Percentiles rank a stretch among this genome's conserved stretches.
These are phyloP conservation scores for Stromatinia cepivora DNA, from an alignment of 2,329 filamentous ascomycete genomes.

Conservation along the genomic window DNA sequence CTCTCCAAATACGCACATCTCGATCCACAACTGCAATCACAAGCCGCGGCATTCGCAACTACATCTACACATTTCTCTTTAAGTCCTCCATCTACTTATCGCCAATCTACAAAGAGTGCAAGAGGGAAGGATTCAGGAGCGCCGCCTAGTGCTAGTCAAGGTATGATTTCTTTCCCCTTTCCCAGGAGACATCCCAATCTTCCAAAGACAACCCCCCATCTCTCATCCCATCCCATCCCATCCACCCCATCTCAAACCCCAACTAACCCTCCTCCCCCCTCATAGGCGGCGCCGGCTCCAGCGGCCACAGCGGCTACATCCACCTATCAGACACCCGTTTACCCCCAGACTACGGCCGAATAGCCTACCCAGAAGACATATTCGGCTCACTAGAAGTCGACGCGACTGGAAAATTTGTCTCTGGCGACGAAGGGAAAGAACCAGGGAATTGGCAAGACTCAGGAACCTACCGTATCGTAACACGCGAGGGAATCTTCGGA, in stretches of 20 bases:
- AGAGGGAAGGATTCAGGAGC: conserved; percentile 11
- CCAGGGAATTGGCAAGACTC: conserved; percentile 57
- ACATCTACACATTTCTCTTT: conserved; percentile 37
- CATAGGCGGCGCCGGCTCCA: conserved; percentile 58
- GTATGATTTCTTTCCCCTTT: conserved; percentile 49
- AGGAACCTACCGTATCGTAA: conserved; percentile 63
- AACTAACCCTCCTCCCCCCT: conserved; percentile 27
- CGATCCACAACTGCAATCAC: conserved; percentile 56
- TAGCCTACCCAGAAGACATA: conserved; percentile 70
- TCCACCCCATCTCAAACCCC: too few species aligned
- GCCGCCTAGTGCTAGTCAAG: conserved; percentile 52
- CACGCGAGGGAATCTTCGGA: conserved; percentile 63
- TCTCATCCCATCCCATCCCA: conserved; percentile 13
- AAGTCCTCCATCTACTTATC: neutral
- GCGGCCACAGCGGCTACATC: conserved; percentile 60
- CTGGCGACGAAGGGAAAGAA: conserved; percentile 22
- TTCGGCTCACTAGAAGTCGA: conserved; percentile 67
- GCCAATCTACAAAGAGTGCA: neutral
- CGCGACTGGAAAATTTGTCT: conserved; percentile 51
- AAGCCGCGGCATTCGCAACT: conserved; percentile 61
- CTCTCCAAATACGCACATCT: conserved; percentile 54
- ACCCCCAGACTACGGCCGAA: conserved; percentile 65
- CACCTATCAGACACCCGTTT: conserved; percentile 65
- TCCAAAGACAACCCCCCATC: neutral
- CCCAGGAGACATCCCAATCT: conserved; percentile 34